Evolutionary conservation across 805 yeast species (phyloP).

Genomic region (Groenewaldozyma tartarivorans): DNA sequence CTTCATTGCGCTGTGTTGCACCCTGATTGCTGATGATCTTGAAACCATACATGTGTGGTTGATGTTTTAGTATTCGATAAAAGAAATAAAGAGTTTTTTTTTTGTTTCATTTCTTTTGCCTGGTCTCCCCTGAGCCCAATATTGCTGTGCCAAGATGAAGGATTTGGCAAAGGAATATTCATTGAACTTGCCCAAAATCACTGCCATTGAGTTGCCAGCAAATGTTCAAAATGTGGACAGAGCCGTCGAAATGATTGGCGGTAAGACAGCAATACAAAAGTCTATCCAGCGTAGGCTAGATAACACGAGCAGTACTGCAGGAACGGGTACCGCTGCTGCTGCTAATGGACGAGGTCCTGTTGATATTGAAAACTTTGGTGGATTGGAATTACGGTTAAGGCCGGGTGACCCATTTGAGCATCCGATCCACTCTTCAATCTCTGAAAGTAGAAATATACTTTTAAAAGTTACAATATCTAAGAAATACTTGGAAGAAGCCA

Average conservation of each 20-base stretch:
- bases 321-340: background rate
- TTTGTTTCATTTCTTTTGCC: too few relatives aligned
- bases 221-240: conserved; percentile 40
- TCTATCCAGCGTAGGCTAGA: conserved; percentile 17
- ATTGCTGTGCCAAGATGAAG: too few relatives aligned
- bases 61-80: too few relatives aligned
- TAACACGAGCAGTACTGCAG: background rate
- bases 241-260: conserved; percentile 43
- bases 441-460: conserved; percentile 23
- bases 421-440: conserved; percentile 33
- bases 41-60: too few relatives aligned
- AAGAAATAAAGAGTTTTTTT: too few relatives aligned
- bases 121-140: too few relatives aligned
- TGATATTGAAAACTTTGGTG: conserved; percentile 24
- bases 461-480: conserved; percentile 26
- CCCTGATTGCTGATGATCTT: too few relatives aligned
- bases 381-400: conserved; percentile 28
- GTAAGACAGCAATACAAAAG: conserved; percentile 32
- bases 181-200: conserved; percentile 63
- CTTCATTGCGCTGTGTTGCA: too few relatives aligned
- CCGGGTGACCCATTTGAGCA: conserved; percentile 35
- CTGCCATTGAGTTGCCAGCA: conserved; percentile 73
- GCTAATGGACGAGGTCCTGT: background rate
- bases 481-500: conserved; percentile 18
- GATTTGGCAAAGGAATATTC: conserved; percentile 44